Base-by-base conservation (phyloP, 2,329 filamentous ascomycete species). In the Alternaria dauci region DNA sequence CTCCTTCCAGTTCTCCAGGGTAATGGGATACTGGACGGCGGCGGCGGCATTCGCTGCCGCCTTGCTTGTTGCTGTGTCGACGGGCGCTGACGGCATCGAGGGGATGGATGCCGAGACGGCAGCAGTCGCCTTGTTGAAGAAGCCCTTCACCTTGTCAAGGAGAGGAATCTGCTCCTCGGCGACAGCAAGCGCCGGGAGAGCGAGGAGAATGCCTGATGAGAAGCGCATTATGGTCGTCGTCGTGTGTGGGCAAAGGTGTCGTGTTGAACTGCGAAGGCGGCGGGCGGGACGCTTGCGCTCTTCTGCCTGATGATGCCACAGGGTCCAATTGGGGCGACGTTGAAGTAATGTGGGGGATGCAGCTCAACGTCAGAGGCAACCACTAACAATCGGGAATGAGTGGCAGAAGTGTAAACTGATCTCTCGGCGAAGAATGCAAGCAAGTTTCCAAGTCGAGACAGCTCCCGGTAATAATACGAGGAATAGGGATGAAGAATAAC, bases 1-100 rank as follows among this genome's bases (percentile, higher is more conserved):
- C 26, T 89, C 80, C 77, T 89, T 87, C 90, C 91, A 92, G 83
- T 89, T 90, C 66, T 88, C 81, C 58, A 92, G 82, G 5, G 87
- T 89, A 69, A 94, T 77, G 51, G 85, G 76, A 75, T 86, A 80
- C 63, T 89, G 81, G 48, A 84, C 83, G 65, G 80, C 78, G 46
- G 78, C 76, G 2, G 83, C 85, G n/a, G 83, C 79, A 72, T 84
- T 85, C 34, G 83, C 81, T 51, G 82, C 82, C 44, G 81, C 82
- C 73, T 85, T 85, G 43, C 83, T 81, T 48, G 82, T 81, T 52
- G 81, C 82, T 32, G 83, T 82, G 50, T 83, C 80, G 67, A 84
- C 55, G 5, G 77, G 74, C 54, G 71, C 63, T 38, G 76, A 75
- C 4, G 76, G 72, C 52, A 68, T 75, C 16, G 76, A 72, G 55